These are phyloP conservation scores for Lasiodiplodia citricola DNA, from an alignment of 2,329 filamentous ascomycete genomes.

Conservation along the genomic window DNA sequence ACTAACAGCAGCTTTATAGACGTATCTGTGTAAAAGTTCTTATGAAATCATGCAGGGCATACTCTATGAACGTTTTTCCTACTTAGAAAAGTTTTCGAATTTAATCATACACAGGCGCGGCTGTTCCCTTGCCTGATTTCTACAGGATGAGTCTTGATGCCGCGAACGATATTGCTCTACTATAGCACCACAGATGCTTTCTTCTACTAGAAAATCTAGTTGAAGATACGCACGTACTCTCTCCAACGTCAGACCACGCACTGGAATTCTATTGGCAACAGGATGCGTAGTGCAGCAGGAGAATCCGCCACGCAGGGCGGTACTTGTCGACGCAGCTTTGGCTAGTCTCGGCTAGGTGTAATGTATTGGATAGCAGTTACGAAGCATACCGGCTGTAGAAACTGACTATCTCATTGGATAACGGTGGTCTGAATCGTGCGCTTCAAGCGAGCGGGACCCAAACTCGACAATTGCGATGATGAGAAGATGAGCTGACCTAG, in stretches of 20 bases:
- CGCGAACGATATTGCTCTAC: constrained; percentile 6
- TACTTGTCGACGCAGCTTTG: background rate
- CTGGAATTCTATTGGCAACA: background rate
- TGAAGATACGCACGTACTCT: background rate
- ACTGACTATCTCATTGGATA: no score
- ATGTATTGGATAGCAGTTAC: no score
- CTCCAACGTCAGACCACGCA: background rate
- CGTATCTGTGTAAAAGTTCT: background rate
- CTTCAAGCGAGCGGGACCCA: no score
- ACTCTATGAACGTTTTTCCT: background rate
- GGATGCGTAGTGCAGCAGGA: background rate
- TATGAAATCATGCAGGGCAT: background rate
- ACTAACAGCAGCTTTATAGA: background rate
- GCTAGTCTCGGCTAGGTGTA: background rate
- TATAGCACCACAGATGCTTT: background rate
- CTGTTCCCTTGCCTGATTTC: background rate
- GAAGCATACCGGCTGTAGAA: no score
- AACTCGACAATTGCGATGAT: no score
- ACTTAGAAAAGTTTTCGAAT: background rate
- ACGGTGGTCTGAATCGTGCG: no score
- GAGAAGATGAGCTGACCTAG: no score
- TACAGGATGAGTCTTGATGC: background rate
- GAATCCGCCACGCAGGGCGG: constrained; percentile 5
- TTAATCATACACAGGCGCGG: background rate
- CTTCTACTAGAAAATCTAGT: background rate